Base-by-base conservation (phyloP, 73 alveolate genomes). In the Symbiodinium natans region DNA sequence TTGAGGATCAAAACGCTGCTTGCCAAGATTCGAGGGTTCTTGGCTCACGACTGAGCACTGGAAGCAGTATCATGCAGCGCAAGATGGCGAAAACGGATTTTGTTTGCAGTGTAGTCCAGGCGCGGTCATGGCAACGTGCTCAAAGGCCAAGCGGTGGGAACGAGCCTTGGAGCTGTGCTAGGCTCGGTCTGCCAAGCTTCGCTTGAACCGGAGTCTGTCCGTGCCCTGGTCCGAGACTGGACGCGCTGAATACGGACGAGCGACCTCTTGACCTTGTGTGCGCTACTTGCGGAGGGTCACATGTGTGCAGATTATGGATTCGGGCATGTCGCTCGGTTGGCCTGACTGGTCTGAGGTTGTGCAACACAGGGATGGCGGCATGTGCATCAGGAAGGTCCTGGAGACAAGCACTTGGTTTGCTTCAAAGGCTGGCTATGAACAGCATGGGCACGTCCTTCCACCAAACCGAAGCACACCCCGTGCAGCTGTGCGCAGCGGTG, bases 361-460 rank as follows among this genome's bases (percentile, higher is more conserved):
- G 86, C 95, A 89, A 89, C 46, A 63, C 95, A 5, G 95, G 95
- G 23, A 89, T 89, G 75, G 86, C 95, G 41, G 95, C 95, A 3
- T 89, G 95, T 36, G 74, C 95, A 8, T 54, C 48, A 38, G 86
- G 86, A 71, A 63, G 75, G 74, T 48, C 41, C 59, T 89, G 95
- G 95, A n/a, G 34, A 9, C 5, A 1, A 17, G 80, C 80, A 6
- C 36, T 63, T 23, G 80, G 33, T n/a, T 36, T 63, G 15, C 36
- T 63, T 23, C 80, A 63, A n/a, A 63, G 80, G 80, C 80, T 29
- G n/a, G n/a, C n/a, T n/a, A n/a, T n/a, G n/a, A n/a, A n/a, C n/a
- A n/a, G n/a, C n/a, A n/a, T n/a, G n/a, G n/a, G n/a, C n/a, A n/a
- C n/a, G n/a, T n/a, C n/a, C n/a, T n/a, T n/a, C n/a, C n/a, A n/a